Base-by-base conservation (phyloP, 2,329 filamentous ascomycete species). In the Monosporascus sp. region DNA sequence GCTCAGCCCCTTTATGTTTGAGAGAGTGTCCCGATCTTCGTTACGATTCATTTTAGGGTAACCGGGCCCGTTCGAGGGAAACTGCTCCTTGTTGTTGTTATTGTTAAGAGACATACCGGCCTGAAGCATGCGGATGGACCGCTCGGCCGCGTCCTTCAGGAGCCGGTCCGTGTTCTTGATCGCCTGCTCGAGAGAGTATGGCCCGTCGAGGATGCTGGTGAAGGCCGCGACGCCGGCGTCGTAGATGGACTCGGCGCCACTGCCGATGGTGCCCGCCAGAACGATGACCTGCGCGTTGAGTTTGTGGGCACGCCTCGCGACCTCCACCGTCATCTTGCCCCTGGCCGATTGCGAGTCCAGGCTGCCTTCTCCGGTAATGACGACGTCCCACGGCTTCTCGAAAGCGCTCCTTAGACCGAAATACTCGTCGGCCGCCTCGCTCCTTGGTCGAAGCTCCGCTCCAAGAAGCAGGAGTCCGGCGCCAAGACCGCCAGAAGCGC, bases 281-380 rank as follows among this genome's bases (percentile, higher is more conserved):
- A 69, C 70, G 41, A 72, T 64, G 2, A 80, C 77, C 0, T 76
- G 75, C 3, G 76, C 66, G 5, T 71, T 70, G 54, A 70, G 70
- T 49, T 65, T 64, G 59, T 73, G 75, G 3, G 77, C 77, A 9
- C 75, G 69, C 50, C 70, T 65, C 9, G 76, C 78, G 25, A 81
- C 71, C 60, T 80, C 77, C 3, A 72, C 76, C 8, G 78, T 77
- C 56, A 81, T 79, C 60, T 81, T 81, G 2, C 78, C 78, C 44
- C 70, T 66, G 0, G 76, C 72, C 0, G 76, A 79, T 56, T 80
- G 78, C 46, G 72, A 70, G 56, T 81, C 78, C 17, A 81, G 70
- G 9, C 75, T 75, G 1, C 78, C 77, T 58, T 81, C 78, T 2
- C 76, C 78, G 0, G 77, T 81, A 56, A 81, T 68, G 0, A 80